A percentile compares a stretch with the other conserved stretches of the same genome.
These are phyloP conservation scores for Plasmodium reichenowi DNA, from an alignment of 169 alveolate species.

Conservation along the genomic window DNA sequence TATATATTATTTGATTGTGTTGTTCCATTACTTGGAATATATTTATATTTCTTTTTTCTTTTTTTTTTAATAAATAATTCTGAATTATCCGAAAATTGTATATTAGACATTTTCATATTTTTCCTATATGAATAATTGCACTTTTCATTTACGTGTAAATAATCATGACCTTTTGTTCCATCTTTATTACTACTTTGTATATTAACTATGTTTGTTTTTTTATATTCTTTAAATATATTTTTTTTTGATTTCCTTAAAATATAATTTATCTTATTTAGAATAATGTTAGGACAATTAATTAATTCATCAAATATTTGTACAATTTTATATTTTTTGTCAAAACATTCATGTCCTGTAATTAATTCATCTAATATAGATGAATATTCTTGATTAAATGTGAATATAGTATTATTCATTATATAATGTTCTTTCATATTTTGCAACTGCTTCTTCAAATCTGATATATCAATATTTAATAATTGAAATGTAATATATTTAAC, in stretches of 20 bases:
- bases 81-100: constrained; percentile 21
- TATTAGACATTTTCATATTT: constrained; percentile 37
- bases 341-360: constrained; percentile 50
- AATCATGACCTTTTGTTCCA: not conserved
- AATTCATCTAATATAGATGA: constrained; percentile 58
- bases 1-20: constrained; percentile 14
- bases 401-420: constrained; percentile 54
- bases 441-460: constrained; percentile 36
- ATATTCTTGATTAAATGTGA: constrained; percentile 70
- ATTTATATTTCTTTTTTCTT: not conserved
- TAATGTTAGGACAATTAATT: constrained; percentile 65
- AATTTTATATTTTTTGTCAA: constrained; percentile 71
- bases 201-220: not conserved
- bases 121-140: constrained; percentile 32
- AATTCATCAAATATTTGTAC: constrained; percentile 71
- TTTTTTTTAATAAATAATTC: constrained; percentile 12
- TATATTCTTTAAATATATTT: constrained; percentile 58
- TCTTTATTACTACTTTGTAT: not conserved
- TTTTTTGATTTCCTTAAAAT: constrained; percentile 58
- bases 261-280: constrained; percentile 45
- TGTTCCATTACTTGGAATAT: not conserved
- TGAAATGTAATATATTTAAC: constrained; percentile 55
- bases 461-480: constrained; percentile 35
- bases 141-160: constrained; percentile 1
- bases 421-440: constrained; percentile 53